Base-by-base conservation (phyloP, 1,284 basidiomycete species). In the Pyrrhoderma lamaoense region DNA sequence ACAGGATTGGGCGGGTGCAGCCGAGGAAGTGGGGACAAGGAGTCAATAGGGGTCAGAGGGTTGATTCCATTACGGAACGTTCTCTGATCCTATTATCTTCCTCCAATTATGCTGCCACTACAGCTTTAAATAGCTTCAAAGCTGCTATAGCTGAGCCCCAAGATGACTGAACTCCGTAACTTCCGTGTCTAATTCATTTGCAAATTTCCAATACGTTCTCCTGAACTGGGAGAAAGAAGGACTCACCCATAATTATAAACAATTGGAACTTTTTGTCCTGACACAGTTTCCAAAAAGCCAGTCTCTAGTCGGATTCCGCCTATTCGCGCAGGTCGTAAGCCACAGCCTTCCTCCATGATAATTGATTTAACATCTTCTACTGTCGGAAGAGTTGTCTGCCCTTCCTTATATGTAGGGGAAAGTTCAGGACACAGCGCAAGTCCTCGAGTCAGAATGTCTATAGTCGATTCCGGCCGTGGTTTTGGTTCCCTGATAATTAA, bases 311-410 rank as follows among this genome's bases (percentile, higher is more conserved):
- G 58, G 19, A 76, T 68, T 0, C 75, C 75, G 13, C 72, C 74
- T 47, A 69, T 70, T n/a, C 76, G 59, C 2, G 65, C 68, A 3
- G 75, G 76, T 14, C 75, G 65, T 52, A 76, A 60, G 0, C 75
- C 75, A 61, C 82, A 85, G 1, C 83, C 85, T 52, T 80, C 77
- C 54, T 84, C 83, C n/a, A 85, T 62, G 23, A 87, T 71, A 23
- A 84, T 67, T 0, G 76, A 65, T 43, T 74, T 69, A 1, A 90
- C 60, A 60, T 90, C 87, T 2, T 82, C 78, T 2, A 82, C 62
- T 31, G 68, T 61, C 8, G 79, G 72, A 43, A 63, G 58, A 3
- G 66, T 67, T 2, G 76, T 70, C 22, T 79, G 65, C 45, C 74
- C 71, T 0, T 31, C 5, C 50, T 56, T 19, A 36, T 51, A 16